Percentiles rank a stretch among this genome's conserved stretches.
phyloP scores from a whole-genome alignment of 331 rosid genomes.

The Telfairia occidentalis region DNA sequence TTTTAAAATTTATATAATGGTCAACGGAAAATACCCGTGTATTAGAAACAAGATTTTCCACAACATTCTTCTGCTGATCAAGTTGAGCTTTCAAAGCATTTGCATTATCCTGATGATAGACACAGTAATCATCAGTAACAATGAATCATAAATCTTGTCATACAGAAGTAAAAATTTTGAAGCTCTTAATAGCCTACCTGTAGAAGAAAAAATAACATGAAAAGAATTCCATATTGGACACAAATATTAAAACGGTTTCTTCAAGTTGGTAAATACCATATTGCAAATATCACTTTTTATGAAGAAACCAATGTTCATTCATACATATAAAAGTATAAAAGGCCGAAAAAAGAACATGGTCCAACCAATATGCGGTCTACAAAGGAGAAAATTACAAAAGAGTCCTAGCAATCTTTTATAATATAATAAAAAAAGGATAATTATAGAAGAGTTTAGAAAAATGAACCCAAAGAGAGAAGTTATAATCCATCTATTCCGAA shows the following conservation, averaged over 20 bases:
- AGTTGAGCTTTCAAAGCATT: constrained; percentile 71
- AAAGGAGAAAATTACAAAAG: background rate
- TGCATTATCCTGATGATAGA: constrained; percentile 67
- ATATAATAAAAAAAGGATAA: background rate
- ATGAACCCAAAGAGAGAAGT: background rate
- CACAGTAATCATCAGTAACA: background rate
- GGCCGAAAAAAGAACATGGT: background rate
- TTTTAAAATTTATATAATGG: background rate
- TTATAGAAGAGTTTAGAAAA: background rate
- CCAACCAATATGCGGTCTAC: background rate
- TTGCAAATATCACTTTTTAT: background rate
- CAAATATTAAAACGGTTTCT: background rate
- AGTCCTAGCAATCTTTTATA: background rate
- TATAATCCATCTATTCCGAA: background rate
- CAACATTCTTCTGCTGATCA: constrained; percentile 87
- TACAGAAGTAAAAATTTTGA: background rate
- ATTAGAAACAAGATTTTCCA: constrained; percentile 79
- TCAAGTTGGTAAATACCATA: background rate
- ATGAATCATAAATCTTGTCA: background rate
- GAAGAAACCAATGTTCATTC: background rate
- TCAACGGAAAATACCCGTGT: constrained; percentile 41
- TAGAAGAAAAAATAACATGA: background rate
- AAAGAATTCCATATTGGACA: background rate
- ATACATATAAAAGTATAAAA: background rate
- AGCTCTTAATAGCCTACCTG: background rate